These are phyloP conservation scores for Mycena leptocephala DNA, from an alignment of 768 basidiomycete genomes.

Conservation along the genomic window DNA sequence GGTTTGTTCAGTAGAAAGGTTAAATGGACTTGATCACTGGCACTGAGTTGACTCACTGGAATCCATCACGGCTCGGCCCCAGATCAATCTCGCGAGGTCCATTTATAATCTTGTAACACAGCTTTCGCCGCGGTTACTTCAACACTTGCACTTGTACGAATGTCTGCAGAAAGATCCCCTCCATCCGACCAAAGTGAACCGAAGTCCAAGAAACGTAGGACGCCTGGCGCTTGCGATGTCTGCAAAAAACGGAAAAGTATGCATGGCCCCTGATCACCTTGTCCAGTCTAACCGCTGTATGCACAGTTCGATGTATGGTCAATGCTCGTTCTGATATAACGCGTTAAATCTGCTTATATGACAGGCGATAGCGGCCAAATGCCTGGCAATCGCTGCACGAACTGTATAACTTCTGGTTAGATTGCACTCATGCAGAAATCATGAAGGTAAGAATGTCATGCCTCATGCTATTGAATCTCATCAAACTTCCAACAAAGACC, in stretches of 20 bases:
- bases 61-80: too few species aligned
- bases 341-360: slow-evolving; percentile 23
- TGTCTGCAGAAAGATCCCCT: slow-evolving; percentile 12
- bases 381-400: slow-evolving; percentile 77
- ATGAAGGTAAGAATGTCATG: slow-evolving; percentile 65
- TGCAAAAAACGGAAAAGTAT: slow-evolving; percentile 84
- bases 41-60: too few species aligned
- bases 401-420: slow-evolving; percentile 71
- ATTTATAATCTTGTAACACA: too few species aligned
- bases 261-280: slow-evolving; percentile 24
- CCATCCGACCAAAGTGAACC: slow-evolving; percentile 16
- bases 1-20: too few species aligned
- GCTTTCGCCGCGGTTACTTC: too few species aligned
- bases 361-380: slow-evolving; percentile 80
- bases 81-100: too few species aligned
- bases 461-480: not conserved
- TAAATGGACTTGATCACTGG: too few species aligned
- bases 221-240: slow-evolving; percentile 80
- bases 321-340: not conserved
- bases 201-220: slow-evolving; percentile 68
- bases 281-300: not conserved
- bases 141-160: not conserved
- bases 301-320: slow-evolving; percentile 61
- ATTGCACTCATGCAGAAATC: slow-evolving; percentile 81
- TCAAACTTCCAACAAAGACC: slow-evolving; percentile 48